Conservation (phyloP, 306 rosid genomes). For the Gillenia trifoliata region DNA sequence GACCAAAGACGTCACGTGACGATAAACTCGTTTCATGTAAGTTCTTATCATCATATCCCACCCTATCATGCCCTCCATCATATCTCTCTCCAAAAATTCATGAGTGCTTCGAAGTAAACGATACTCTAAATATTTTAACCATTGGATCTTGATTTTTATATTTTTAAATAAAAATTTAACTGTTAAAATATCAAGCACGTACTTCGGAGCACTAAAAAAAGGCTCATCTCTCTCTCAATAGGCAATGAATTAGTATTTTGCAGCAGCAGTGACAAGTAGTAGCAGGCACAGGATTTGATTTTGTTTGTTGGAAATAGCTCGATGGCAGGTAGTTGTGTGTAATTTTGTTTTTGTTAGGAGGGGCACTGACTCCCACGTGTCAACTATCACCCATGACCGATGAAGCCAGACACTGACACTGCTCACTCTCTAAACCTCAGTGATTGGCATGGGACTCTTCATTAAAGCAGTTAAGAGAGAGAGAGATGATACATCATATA, state of each 20-base stretch:
- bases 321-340: neutral
- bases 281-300: neutral
- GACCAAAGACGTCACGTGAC: too few relatives aligned
- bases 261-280: neutral
- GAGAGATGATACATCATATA: neutral
- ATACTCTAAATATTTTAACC: too few relatives aligned
- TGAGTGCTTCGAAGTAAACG: too few relatives aligned
- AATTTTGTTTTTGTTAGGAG: neutral
- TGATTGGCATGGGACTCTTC: slow-evolving; percentile 26
- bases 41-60: neutral
- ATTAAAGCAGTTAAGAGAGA: slow-evolving; percentile 16
- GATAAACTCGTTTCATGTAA: too few relatives aligned
- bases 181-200: too few relatives aligned
- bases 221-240: neutral
- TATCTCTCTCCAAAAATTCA: too few relatives aligned
- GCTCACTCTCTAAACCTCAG: neutral
- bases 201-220: too few relatives aligned
- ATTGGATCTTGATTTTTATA: too few relatives aligned
- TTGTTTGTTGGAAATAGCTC: neutral
- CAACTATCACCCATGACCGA: slow-evolving; percentile 5
- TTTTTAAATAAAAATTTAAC: too few relatives aligned
- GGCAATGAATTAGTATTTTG: too few relatives aligned
- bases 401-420: slow-evolving; percentile 14
- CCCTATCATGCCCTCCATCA: neutral
- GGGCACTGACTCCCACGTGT: slow-evolving; percentile 40